Base-by-base conservation (phyloP, 2,329 filamentous ascomycete genomes). In the Nemania bipapillata region DNA sequence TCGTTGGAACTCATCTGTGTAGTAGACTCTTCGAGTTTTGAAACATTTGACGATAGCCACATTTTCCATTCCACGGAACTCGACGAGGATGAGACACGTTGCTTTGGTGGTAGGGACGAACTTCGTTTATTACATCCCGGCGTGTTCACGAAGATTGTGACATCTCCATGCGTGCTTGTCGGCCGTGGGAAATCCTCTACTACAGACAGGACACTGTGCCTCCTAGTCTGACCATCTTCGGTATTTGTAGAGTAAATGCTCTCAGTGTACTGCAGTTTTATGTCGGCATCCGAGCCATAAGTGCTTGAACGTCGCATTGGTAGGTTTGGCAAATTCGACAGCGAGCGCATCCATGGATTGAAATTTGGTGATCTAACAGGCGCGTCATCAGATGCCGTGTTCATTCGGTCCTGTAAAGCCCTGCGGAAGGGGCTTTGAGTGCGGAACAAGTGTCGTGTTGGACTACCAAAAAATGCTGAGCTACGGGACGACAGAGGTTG, bases 391-490 rank as follows among this genome's bases (percentile, higher is more conserved):
- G 81, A 73, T 17, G 79, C 79, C 7, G 78, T 74, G 63, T 79
- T 78, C 72, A 86, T 86, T 1, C 78, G 84, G 57, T 83, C 81
- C 52, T 81, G 82, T 35, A 89, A 73, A 2, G 83, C 84, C 28
- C 83, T 83, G 2, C 87, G 83, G 71, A 86, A 90, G 0, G 87
- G 86, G 62, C 86, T 89, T 28, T 82, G 79, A 0, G 85, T 85
- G 30, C 86, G 82, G 68, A 88, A 87, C 0, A 87, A 77, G 67
- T 86, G 83, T 17, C 81, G 82, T 1, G 81, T 78, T 1, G 84
- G 83, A 52, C 86, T 88, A 1, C 82, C 84, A 71, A 86, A 86
- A 71, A 87, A 86, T 0, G 81, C 83, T 1, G 85, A 85, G 66
- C 80, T 83, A 24, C 82, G 79, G 57, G 83, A 79, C 0, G 81